phyloP scores from a whole-genome alignment of 768 basidiomycete species.

The Austroboletus eburneus region DNA sequence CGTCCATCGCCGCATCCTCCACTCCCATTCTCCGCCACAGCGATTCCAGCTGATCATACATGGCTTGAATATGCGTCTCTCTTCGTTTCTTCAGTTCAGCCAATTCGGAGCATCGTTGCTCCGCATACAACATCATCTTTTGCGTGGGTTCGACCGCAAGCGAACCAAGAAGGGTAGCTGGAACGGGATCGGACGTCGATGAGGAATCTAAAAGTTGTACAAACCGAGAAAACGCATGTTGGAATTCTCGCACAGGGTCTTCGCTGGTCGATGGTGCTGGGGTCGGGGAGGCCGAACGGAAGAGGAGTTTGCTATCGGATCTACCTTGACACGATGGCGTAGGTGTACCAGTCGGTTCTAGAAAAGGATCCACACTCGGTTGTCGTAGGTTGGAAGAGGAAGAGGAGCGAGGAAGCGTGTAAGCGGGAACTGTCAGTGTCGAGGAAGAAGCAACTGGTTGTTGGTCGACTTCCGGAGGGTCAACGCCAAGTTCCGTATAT shows the following conservation, averaged over 20 bases:
- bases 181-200: conserved; percentile 17
- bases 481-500: conserved; percentile 75
- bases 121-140: conserved; percentile 71
- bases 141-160: conserved; percentile 70
- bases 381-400: conserved; percentile 28
- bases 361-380: conserved; percentile 24
- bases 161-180: conserved; percentile 24
- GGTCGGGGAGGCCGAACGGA: conserved; percentile 24
- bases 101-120: conserved; percentile 51
- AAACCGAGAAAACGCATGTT: conserved; percentile 58
- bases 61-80: conserved; percentile 82
- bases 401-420: conserved; percentile 43
- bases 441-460: conserved; percentile 32
- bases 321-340: conserved; percentile 44
- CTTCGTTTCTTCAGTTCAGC: conserved; percentile 70
- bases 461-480: conserved; percentile 51
- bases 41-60: conserved; percentile 91
- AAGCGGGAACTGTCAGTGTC: conserved; percentile 36
- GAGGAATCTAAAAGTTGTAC: conserved; percentile 52
- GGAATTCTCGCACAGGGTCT: conserved; percentile 39
- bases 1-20: conserved; percentile 75
- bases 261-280: conserved; percentile 1
- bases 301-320: conserved; percentile 33
- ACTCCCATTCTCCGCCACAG: conserved; percentile 89
- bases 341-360: conserved; percentile 36